Evolutionary conservation across 306 rosid species (phyloP), one percentile per base, ranked within the genome.

Genomic region (Citrullus mucosospermus): DNA sequence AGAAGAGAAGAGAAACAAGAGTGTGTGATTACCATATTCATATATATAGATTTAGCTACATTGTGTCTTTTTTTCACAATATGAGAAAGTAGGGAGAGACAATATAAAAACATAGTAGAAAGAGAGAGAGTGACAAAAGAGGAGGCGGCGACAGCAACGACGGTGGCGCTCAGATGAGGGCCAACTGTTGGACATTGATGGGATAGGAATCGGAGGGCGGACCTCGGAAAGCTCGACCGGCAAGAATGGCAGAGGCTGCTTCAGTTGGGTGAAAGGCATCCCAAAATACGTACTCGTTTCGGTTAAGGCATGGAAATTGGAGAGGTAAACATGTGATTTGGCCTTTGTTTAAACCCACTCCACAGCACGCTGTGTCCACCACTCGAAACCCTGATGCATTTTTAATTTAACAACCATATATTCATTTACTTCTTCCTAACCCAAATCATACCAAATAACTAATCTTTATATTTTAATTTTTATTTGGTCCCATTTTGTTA

Each of bases 241-340:
- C 89, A 70, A 87, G 83, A 36, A 89, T 72, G 78, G 90, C 88
- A 6, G 71, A 71, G 18, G 96, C 92, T 13, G 90, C 85, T 77
- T 88, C 90, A 0, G 95, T 81, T 12, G 97, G 98, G 77, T 94
- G 96, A 44, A 83, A 90, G 17, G 98, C 97, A 84, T 94, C 98
- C 97, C 97, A 94, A 83, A 87, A 94, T 38, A 89, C 78, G 44
- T 78, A 79, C 25, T 84, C 87, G 0, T 80, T 73, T 77, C 97
- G 84, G 12, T 76, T 73, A 17, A 15, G 6, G 80, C 98, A 94
- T 70, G 98, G 95, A 39, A 83, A 2, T 60, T 22, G 25, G 0
- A 61, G 18, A 4, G 98, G 98, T 1, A 92, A 82, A 44, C 98
- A 94, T 48, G 93, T 80, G 85, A 94, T 76, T 69, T 83, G 88